phyloP scores from a whole-genome alignment of 257 asterid genomes.

The Nicotiana benthamiana region DNA sequence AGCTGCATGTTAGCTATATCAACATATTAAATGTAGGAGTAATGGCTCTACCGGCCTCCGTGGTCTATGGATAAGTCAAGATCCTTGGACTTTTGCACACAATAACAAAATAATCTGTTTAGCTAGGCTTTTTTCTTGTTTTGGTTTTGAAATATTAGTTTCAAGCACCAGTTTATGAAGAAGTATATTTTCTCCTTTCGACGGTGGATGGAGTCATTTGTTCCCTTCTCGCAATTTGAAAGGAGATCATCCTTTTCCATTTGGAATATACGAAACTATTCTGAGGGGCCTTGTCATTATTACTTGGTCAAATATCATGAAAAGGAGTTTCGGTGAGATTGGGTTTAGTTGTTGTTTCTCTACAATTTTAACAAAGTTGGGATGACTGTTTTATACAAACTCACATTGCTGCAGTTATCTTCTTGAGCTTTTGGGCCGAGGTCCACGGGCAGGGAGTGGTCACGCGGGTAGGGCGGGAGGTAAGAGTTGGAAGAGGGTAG shows the following conservation, averaged over 20 bases:
- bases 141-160: background rate
- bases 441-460: too few species aligned
- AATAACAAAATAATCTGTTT: background rate
- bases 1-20: background rate
- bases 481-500: too few species aligned
- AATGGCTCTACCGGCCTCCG: background rate
- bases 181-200: background rate
- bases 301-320: background rate
- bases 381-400: background rate
- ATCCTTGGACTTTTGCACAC: background rate
- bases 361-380: slow-evolving; percentile 2
- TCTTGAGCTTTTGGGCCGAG: slow-evolving; percentile 96
- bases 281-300: background rate
- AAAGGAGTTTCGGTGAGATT: background rate
- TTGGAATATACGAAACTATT: background rate
- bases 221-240: background rate
- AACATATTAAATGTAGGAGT: background rate
- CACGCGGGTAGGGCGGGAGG: too few species aligned
- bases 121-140: background rate
- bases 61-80: background rate
- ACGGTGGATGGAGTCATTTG: background rate
- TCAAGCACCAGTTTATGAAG: background rate
- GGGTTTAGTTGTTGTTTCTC: background rate
- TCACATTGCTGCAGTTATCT: slow-evolving; percentile 54
- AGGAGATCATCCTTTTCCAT: background rate